Conservation (phyloP, 2,329 filamentous ascomycete genomes). For the Drechslerella stenobrocha region DNA sequence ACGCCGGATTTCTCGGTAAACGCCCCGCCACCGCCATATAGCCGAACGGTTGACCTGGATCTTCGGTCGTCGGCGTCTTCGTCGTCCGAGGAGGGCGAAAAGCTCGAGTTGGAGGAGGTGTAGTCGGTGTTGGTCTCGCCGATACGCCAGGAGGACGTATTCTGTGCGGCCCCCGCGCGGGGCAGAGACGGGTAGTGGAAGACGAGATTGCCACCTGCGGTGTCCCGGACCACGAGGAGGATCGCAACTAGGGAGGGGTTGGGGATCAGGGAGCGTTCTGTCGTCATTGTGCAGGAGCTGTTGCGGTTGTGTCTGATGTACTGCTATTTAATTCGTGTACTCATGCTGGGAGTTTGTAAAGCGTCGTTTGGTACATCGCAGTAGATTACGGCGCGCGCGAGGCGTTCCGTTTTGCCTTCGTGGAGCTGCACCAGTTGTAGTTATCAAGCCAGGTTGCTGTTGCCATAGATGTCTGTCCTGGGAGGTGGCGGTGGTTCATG, state of each 20-base stretch:
- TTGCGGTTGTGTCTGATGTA: conserved; percentile 1
- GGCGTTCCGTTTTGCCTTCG: neutral
- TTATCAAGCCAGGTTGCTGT: neutral
- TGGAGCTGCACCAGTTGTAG: neutral
- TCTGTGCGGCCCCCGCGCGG: conserved; percentile 55
- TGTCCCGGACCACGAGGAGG: conserved; percentile 73
- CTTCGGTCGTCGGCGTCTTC: conserved; percentile 53
- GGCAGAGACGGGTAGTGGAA: conserved; percentile 78
- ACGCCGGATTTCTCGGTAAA: conserved; percentile 48
- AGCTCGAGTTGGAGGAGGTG: conserved; percentile 54
- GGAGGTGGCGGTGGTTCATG: neutral
- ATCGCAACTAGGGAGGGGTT: conserved; percentile 68
- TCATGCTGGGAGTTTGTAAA: conserved; percentile 25
- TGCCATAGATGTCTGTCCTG: neutral
- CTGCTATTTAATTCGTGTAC: neutral
- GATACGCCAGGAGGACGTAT: conserved; percentile 50
- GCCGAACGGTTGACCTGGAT: conserved; percentile 52
- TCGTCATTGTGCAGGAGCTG: conserved; percentile 50
- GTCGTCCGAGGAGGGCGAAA: conserved; percentile 50
- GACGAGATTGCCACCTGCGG: conserved; percentile 77
- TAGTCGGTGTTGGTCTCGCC: conserved; percentile 55
- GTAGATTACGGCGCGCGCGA: neutral
- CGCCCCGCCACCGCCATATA: conserved; percentile 32
- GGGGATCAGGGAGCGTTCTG: conserved; percentile 55
- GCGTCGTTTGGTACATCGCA: neutral